Percentiles rank a stretch among this genome's conserved stretches.
These are phyloP conservation scores for Tulasnella sp. DNA, from an alignment of 768 basidiomycete species.

Conservation along the genomic window DNA sequence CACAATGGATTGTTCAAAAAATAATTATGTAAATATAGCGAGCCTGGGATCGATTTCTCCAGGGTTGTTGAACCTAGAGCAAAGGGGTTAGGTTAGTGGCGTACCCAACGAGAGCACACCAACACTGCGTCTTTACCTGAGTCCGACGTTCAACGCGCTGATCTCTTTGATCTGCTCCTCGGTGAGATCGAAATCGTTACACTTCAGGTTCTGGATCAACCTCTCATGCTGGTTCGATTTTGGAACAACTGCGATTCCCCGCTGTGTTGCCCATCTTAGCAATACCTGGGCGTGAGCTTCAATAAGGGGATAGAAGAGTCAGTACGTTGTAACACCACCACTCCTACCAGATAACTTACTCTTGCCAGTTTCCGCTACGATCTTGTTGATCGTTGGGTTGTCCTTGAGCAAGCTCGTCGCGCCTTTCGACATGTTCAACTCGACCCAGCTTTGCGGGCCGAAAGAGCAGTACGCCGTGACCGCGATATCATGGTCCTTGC, in stretches of 20 bases:
- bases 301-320: not conserved
- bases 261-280: constrained; percentile 70
- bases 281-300: constrained; percentile 51
- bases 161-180: constrained; percentile 49
- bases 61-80: constrained; percentile 56
- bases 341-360: too few relatives aligned
- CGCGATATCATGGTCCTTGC: constrained; percentile 36
- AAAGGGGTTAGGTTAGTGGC: constrained; percentile 3
- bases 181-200: constrained; percentile 40
- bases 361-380: constrained; percentile 12
- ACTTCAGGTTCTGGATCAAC: constrained; percentile 43
- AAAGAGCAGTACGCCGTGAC: constrained; percentile 49
- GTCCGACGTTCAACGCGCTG: constrained; percentile 49
- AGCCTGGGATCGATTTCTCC: constrained; percentile 53
- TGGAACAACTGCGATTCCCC: constrained; percentile 63
- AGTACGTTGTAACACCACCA: not conserved
- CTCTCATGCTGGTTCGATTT: constrained; percentile 47
- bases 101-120: too few relatives aligned
- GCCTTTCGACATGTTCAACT: constrained; percentile 51
- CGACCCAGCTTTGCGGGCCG: constrained; percentile 47
- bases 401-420: constrained; percentile 27
- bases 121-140: constrained; percentile 44
- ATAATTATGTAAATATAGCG: constrained; percentile 55
- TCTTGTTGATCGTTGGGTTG: constrained; percentile 2
- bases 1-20: constrained; percentile 15